phyloP scores from a whole-genome alignment of 805 yeast species.

The Saccharomycopsis vini region DNA sequence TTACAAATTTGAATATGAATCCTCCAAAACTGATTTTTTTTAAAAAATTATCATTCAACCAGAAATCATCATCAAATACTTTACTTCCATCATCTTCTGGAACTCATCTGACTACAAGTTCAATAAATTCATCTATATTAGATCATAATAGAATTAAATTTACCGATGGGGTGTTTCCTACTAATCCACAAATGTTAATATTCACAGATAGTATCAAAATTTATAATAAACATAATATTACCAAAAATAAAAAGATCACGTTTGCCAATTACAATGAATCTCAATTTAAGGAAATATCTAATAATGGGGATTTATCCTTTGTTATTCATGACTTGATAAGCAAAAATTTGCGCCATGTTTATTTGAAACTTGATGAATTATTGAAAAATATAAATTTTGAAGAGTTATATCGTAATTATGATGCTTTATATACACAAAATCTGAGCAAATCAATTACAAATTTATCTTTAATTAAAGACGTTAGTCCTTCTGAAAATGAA shows the following conservation, averaged over 20 bases:
- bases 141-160: constrained; percentile 2
- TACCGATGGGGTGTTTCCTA: constrained; percentile 13
- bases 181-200: constrained; percentile 28
- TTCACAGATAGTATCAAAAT: constrained; percentile 27
- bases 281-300: constrained; percentile 4
- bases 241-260: constrained; percentile 12
- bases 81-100: too few relatives aligned
- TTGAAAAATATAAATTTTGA: constrained; percentile 19
- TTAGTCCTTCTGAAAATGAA: background rate
- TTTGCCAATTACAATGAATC: constrained; percentile 15
- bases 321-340: constrained; percentile 37
- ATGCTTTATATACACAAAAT: constrained; percentile 7
- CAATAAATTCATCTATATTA: too few relatives aligned
- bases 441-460: constrained; percentile 8
- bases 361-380: constrained; percentile 25
- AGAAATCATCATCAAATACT: too few relatives aligned
- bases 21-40: constrained; percentile 49
- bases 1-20: constrained; percentile 41
- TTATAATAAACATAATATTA: background rate
- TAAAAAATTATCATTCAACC: constrained; percentile 26
- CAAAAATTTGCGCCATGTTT: constrained; percentile 29
- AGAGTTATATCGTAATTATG: constrained; percentile 10
- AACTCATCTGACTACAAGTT: background rate
- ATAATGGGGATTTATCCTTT: constrained; percentile 29
- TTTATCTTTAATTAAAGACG: background rate